Evolutionary conservation across 345 rosid species (phyloP).

Genomic region (Gossypium sturtianum): DNA sequence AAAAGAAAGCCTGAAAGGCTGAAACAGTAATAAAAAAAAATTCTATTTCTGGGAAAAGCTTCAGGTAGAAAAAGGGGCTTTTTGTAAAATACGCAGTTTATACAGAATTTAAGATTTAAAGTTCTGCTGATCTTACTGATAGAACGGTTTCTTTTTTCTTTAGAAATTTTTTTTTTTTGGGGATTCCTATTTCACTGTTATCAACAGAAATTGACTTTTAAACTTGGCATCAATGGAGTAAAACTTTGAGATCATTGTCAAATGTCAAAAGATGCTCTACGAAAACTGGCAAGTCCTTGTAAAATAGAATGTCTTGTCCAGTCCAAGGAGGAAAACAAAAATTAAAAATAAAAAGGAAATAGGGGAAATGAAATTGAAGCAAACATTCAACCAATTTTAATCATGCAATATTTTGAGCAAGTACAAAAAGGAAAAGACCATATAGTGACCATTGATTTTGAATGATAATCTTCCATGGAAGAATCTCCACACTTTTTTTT

Average conservation of each 20-base stretch:
- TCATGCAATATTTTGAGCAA: constrained; percentile 8
- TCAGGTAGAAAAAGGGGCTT: not conserved
- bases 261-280: not conserved
- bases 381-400: constrained; percentile 1
- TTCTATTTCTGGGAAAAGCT: not conserved
- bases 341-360: not conserved
- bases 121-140: constrained; percentile 11
- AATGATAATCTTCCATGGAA: constrained; percentile 1
- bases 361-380: not conserved
- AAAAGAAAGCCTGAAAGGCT: not conserved
- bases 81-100: not conserved
- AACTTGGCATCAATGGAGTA: not conserved
- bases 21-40: constrained; percentile 13
- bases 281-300: not conserved
- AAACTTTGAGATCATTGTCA: constrained; percentile 8
- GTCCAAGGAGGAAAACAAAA: not conserved
- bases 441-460: constrained; percentile 2
- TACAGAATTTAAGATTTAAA: constrained; percentile 16
- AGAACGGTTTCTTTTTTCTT: constrained; percentile 14
- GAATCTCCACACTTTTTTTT: not conserved
- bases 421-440: constrained; percentile 6
- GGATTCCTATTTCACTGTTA: not conserved
- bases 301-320: constrained; percentile 1
- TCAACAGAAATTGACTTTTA: not conserved
- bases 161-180: not conserved